A percentile compares a stretch with the other conserved stretches of the same genome.
These are phyloP conservation scores for Colletotrichum lini DNA, from an alignment of 2,329 filamentous ascomycete genomes.

Conservation along the genomic window DNA sequence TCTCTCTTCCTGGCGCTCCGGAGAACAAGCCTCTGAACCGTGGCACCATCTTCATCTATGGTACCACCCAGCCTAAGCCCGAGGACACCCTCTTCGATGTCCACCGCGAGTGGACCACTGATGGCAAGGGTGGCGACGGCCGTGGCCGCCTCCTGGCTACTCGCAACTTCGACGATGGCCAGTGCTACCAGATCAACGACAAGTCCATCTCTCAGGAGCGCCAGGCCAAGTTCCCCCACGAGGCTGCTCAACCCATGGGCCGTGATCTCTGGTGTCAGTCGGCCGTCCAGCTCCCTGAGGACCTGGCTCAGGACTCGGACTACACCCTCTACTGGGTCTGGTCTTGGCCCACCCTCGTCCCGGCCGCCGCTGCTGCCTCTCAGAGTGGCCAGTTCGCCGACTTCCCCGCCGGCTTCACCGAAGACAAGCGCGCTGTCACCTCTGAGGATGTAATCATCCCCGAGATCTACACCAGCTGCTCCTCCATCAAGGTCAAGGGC, in stretches of 20 bases:
- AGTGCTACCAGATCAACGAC: constrained; percentile 86
- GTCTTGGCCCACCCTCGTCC: constrained; percentile 83
- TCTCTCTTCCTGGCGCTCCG: constrained; percentile 71
- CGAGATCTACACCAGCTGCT: constrained; percentile 56
- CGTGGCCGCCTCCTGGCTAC: constrained; percentile 83
- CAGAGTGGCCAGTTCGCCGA: constrained; percentile 59
- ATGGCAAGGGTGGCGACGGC: constrained; percentile 85
- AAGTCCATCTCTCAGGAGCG: constrained; percentile 72
- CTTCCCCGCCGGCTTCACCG: constrained; percentile 50
- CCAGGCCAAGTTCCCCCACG: constrained; percentile 66
- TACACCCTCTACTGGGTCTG: constrained; percentile 97
- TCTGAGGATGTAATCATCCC: constrained; percentile 44
- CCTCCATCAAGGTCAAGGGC: constrained; percentile 41
- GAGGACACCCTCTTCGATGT: constrained; percentile 72
- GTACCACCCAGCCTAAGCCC: constrained; percentile 71
- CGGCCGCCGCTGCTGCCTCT: constrained; percentile 57
- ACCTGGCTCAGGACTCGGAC: constrained; percentile 72
- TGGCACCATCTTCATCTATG: constrained; percentile 83
- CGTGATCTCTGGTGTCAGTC: constrained; percentile 84
- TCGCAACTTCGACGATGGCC: constrained; percentile 89
- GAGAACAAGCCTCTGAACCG: constrained; percentile 74
- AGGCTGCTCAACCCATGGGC: constrained; percentile 65
- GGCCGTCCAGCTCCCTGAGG: constrained; percentile 80
- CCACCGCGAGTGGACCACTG: constrained; percentile 82
- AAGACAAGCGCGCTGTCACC: constrained; percentile 39